These are phyloP conservation scores for Fusarium acutatum DNA, from an alignment of 2,329 filamentous ascomycete species.

Conservation along the genomic window DNA sequence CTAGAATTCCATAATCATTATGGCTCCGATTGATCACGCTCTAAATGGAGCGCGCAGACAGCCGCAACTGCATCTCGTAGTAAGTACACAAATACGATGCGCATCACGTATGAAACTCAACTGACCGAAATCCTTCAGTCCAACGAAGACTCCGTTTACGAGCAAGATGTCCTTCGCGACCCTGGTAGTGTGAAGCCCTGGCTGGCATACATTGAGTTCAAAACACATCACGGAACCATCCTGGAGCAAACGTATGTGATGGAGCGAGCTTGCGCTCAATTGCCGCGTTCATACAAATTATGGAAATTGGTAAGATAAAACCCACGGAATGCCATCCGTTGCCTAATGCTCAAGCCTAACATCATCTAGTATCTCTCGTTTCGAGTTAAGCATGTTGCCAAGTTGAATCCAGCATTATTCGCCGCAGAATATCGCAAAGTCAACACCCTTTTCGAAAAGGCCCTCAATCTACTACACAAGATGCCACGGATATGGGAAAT, in stretches of 20 bases:
- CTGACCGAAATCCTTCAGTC: slow-evolving; percentile 58
- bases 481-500: slow-evolving; percentile 99
- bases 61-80: slow-evolving; percentile 60
- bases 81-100: slow-evolving; percentile 43
- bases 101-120: not conserved
- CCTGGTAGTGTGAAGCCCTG: slow-evolving; percentile 89
- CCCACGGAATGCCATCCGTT: not conserved
- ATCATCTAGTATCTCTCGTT: slow-evolving; percentile 79
- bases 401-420: slow-evolving; percentile 83
- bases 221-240: slow-evolving; percentile 82
- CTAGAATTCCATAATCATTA: not conserved
- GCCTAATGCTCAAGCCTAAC: not conserved
- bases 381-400: slow-evolving; percentile 80
- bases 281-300: slow-evolving; percentile 95
- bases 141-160: slow-evolving; percentile 93
- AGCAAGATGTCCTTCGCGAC: slow-evolving; percentile 92
- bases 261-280: slow-evolving; percentile 87
- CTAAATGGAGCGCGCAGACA: slow-evolving; percentile 51
- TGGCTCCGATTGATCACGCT: slow-evolving; percentile 37
- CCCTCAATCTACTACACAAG: slow-evolving; percentile 93
- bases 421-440: slow-evolving; percentile 88
- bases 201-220: slow-evolving; percentile 93
- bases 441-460: slow-evolving; percentile 92
- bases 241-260: slow-evolving; percentile 88
- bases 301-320: slow-evolving; percentile 81